These are phyloP conservation scores for Pleurotus tuber-regium DNA, from an alignment of 768 basidiomycete genomes.

Conservation along the genomic window DNA sequence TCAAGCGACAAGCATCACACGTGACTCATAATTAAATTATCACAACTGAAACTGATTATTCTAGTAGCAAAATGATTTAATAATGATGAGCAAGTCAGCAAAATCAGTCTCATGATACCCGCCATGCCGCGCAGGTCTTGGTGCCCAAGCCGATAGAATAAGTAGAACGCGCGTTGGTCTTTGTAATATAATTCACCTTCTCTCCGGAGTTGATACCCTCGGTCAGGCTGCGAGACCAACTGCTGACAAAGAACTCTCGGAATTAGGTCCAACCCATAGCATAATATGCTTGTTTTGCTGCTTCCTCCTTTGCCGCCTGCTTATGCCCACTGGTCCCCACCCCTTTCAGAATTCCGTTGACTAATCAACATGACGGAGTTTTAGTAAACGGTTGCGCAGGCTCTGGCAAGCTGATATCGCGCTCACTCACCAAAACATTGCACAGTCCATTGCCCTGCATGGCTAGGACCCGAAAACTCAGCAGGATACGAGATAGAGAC, in stretches of 20 bases:
- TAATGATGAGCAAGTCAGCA: no score
- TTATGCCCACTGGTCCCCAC: conserved; percentile 65
- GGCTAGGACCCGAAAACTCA: conserved; percentile 60
- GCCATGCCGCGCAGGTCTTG: no score
- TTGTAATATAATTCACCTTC: no score
- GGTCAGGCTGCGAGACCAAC: neutral
- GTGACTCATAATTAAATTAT: neutral
- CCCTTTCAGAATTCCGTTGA: conserved; percentile 70
- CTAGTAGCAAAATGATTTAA: no score
- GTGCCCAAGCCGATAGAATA: no score
- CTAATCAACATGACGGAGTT: conserved; percentile 31
- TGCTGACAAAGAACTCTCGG: conserved; percentile 6
- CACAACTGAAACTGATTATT: neutral
- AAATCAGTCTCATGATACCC: no score
- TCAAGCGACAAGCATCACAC: conserved; percentile 5
- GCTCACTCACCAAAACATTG: conserved; percentile 60
- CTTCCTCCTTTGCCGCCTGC: conserved; percentile 76
- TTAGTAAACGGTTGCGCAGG: conserved; percentile 10
- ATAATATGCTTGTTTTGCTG: conserved; percentile 67
- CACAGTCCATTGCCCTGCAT: conserved; percentile 66
- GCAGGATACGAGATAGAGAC: conserved; percentile 60
- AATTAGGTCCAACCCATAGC: conserved; percentile 67
- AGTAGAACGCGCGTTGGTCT: no score
- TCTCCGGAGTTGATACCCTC: neutral
- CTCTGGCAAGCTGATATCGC: neutral